A percentile compares a stretch with the other conserved stretches of the same genome.
Conservation (phyloP, 163 green algal genomes). For the Scenedesmus sp. region DNA sequence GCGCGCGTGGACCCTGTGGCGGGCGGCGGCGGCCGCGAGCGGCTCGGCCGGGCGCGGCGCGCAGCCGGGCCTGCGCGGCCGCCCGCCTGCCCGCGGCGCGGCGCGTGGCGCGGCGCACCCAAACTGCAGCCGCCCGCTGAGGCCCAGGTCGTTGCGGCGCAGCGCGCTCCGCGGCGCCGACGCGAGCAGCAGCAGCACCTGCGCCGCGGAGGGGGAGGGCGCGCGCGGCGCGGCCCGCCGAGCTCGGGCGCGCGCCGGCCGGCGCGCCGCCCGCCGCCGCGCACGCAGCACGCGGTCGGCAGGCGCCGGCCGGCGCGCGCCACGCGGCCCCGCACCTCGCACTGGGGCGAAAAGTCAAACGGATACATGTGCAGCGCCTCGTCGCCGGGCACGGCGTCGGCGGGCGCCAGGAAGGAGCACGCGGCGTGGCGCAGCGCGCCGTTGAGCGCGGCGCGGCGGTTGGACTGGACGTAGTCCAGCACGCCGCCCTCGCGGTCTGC, state of each 20-base stretch:
- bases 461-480: conserved; percentile 40
- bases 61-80: no score
- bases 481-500: conserved; percentile 38
- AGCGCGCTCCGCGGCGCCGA: conserved; percentile 15
- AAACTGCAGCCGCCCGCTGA: conserved; percentile 35
- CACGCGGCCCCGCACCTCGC: conserved; percentile 20
- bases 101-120: no score
- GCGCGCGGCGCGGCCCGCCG: no score
- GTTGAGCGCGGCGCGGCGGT: conserved; percentile 34
- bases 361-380: conserved; percentile 44
- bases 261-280: no score
- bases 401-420: conserved; percentile 24
- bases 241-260: no score
- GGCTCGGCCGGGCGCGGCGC: no score
- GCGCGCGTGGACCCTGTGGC: conserved; percentile 22
- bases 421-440: conserved; percentile 24
- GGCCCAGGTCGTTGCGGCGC: conserved; percentile 29
- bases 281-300: background rate
- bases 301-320: no score
- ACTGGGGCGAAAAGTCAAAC: conserved; percentile 43
- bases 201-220: no score
- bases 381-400: conserved; percentile 34
- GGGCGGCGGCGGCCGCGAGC: no score
- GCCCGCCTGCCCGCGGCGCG: background rate
- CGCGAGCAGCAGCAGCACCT: conserved; percentile 43